Base-by-base conservation (phyloP, 176 grass and related monocot genomes). In the Aegilops tauschii region DNA sequence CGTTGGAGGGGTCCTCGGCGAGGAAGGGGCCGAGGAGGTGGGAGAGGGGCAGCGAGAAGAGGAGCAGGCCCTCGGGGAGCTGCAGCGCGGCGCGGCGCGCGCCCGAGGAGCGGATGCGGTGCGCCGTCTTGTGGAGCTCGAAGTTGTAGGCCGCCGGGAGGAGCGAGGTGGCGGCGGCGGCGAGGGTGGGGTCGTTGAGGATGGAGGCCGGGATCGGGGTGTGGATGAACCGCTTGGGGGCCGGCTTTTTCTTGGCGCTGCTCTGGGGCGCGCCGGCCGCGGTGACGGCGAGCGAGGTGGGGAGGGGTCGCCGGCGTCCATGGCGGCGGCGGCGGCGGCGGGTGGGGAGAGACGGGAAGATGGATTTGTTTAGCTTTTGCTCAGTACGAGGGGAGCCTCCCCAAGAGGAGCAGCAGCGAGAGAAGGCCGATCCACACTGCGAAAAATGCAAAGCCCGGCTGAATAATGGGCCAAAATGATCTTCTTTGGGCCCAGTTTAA, bases 21-120 rank as follows among this genome's bases (percentile, higher is more conserved):
- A 94, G 91, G 80, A 93, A 95, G 36, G 88, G 88, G 39, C 80
- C 90, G 79, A 98, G 87, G 67, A 96, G 87, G 84, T 98, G 93
- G 42, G 92, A 91, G 27, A 98, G 82, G 30, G 94, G 92, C 70
- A 98, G 80, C 8, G 96, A 92, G 93, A 93, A 94, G 92, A 96
- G 93, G 74, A 98, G 93, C 47, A 98, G 92, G n/a, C 96, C 93
- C 74, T 98, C 96, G 1, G 93, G 96, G 10, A 98, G 90, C 78
- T 98, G 93, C 5, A 96, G 96, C 47, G 92, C 93, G 18, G 90
- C 75, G 54, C 93, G 90, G 88, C 90, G 86, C 18, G 96, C 81
- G 13, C 64, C 80, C 4, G 92, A 79, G 32, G 93, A 88, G 6
- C 84, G 80, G 71, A 98, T 88, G 70, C 96, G 93, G 83, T 98